A percentile compares a stretch with the other conserved stretches of the same genome.
Evolutionary conservation across 2,329 filamentous ascomycete species (phyloP).

Genomic region (Trichoderma oligosporum): DNA sequence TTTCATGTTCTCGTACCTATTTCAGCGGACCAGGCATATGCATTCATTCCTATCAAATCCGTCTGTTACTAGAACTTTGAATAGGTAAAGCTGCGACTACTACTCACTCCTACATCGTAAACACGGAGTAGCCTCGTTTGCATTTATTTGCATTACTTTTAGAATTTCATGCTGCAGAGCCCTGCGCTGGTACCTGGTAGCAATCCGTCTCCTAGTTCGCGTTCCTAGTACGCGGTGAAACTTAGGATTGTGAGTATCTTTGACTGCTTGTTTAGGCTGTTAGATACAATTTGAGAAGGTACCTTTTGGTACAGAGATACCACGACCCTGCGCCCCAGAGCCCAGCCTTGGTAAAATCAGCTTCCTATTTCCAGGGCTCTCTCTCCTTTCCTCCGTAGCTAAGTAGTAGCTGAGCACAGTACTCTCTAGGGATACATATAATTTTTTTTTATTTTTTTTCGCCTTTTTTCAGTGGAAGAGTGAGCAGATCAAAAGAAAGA

Average conservation of each 20-base stretch:
- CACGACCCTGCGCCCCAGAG: background rate
- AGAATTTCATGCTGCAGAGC: slow-evolving; percentile 7
- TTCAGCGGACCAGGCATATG: too few species aligned
- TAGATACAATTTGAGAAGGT: background rate
- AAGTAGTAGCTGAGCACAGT: too few species aligned
- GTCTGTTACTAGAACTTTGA: too few species aligned
- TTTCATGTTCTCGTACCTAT: too few species aligned
- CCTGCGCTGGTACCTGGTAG: too few species aligned
- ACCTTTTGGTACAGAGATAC: slow-evolving; percentile 1
- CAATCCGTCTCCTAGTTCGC: background rate
- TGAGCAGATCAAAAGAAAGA: too few species aligned
- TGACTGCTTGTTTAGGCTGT: background rate
- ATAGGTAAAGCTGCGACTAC: too few species aligned
- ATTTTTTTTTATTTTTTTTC: too few species aligned
- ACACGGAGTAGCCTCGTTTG: background rate
- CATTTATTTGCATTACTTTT: slow-evolving; percentile 12
- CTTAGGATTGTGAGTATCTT: background rate
- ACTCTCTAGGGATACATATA: too few species aligned
- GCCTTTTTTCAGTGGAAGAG: too few species aligned
- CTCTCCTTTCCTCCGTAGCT: background rate
- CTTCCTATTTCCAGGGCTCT: slow-evolving; percentile 13
- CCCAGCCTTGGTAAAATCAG: background rate
- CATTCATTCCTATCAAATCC: too few species aligned
- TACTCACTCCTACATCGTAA: too few species aligned
- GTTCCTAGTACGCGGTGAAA: slow-evolving; percentile 6